Conservation (phyloP, 2,329 filamentous ascomycete species). For the Trichophyton schoenleinii region DNA sequence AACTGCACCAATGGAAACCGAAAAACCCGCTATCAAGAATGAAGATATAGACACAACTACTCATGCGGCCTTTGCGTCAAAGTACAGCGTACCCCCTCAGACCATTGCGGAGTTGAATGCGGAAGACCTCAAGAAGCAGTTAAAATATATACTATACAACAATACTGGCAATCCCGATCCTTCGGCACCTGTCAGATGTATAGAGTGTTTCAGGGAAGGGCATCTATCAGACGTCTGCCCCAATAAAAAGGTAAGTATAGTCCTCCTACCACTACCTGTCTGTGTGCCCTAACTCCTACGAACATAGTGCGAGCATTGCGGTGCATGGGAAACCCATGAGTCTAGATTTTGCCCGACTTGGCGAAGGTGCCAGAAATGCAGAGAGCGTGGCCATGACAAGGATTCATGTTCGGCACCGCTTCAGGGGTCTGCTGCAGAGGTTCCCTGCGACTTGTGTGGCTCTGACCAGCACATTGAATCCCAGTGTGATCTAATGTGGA, state of each 20-base stretch:
- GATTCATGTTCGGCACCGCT: constrained; percentile 46
- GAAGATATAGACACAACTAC: constrained; percentile 20
- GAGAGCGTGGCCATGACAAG: constrained; percentile 47
- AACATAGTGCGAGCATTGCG: constrained; percentile 32
- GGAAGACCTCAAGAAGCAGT: constrained; percentile 29
- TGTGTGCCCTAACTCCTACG: constrained; percentile 2
- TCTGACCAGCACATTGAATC: constrained; percentile 46
- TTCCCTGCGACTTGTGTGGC: constrained; percentile 50
- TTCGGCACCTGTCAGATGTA: constrained; percentile 30
- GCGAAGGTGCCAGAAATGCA: constrained; percentile 43
- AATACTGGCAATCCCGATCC: constrained; percentile 29
- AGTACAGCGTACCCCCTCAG: constrained; percentile 24
- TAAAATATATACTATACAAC: constrained; percentile 30
- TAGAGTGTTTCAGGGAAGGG: constrained; percentile 31
- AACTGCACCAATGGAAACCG: background rate
- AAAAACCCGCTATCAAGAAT: background rate
- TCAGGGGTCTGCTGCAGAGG: constrained; percentile 39
- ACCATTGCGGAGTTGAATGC: constrained; percentile 27
- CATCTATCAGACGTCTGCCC: constrained; percentile 34
- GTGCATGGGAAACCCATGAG: constrained; percentile 29
- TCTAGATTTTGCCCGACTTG: constrained; percentile 30
- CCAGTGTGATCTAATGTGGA: constrained; percentile 50
- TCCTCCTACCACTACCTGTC: background rate
- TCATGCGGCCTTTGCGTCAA: constrained; percentile 22
- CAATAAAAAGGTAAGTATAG: constrained; percentile 27